These are phyloP conservation scores for Haplographium delicatum DNA, from an alignment of 495 filamentous ascomycete species.

Conservation along the genomic window DNA sequence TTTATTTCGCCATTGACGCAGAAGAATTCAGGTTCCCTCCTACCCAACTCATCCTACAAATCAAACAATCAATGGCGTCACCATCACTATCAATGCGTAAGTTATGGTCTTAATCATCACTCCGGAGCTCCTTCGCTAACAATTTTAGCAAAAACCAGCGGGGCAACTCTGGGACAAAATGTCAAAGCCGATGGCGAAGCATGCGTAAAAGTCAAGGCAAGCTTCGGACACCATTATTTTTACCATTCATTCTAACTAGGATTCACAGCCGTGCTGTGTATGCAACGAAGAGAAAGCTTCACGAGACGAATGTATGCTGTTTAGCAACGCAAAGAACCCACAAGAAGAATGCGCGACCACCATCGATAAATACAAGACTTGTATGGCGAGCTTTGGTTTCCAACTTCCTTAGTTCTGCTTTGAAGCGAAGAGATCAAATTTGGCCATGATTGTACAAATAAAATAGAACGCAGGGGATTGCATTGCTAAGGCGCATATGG, in stretches of 20 bases:
- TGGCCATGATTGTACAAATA: constrained; percentile 3
- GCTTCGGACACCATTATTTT: neutral
- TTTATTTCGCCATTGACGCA: neutral
- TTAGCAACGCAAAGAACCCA: constrained; percentile 73
- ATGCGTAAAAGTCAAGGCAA: constrained; percentile 19
- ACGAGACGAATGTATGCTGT: constrained; percentile 98
- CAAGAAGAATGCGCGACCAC: constrained; percentile 71
- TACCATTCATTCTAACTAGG: neutral
- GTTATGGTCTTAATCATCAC: neutral
- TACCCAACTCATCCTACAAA: constrained; percentile 6
- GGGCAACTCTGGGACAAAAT: constrained; percentile 19
- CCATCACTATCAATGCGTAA: constrained; percentile 21
- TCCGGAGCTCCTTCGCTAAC: neutral
- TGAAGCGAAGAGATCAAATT: neutral
- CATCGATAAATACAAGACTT: constrained; percentile 80
- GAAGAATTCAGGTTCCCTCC: too few relatives aligned
- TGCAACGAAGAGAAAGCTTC: constrained; percentile 90
- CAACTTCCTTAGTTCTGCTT: constrained; percentile 40
- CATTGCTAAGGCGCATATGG: constrained; percentile 22
- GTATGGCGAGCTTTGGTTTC: constrained; percentile 94
- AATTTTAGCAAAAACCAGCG: constrained; percentile 16
- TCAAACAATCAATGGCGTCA: constrained; percentile 20
- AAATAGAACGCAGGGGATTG: constrained; percentile 5
- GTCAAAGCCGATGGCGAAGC: constrained; percentile 18
- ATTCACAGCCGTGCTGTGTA: constrained; percentile 81